Base-by-base conservation (phyloP, 208 protist species). In the Leptomonas seymouri region DNA sequence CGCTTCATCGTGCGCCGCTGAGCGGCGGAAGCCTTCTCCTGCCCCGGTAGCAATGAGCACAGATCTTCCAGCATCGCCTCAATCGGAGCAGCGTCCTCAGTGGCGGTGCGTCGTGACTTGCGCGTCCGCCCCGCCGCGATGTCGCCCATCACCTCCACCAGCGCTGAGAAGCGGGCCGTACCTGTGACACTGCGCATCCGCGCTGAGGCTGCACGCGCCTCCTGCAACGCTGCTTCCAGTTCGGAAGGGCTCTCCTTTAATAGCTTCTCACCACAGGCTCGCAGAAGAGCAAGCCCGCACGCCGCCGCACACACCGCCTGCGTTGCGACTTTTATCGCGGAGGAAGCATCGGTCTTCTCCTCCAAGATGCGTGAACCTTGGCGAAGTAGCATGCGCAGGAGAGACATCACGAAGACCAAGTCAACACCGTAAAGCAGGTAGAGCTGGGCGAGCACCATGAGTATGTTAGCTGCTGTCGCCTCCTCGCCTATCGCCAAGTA, bases 371-470 rank as follows among this genome's bases (percentile, higher is more conserved):
- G 55, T 39, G 71, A 50, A 25, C 71, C 79, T 23, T 66, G 71
- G 1, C 30, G 56, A 8, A 92, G 73, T 39, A 92, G 46, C 46
- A 59, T 83, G 41, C 76, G 54, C 25, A 93, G 64, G 36, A 94
- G 79, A 44, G 68, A 87, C 21, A 82, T 74, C 15, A 89, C 71
- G 7, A 93, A 78, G 18, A 80, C 42, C 14, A 82, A 61, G 44
- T 96, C 90, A 15, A 91, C 82, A 9, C 86, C 84, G 67, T 89
- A 81, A 0, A 95, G 63, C 16, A 91, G 60, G 55, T 95, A 95
- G 56, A 87, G 76, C 67, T 93, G 82, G 2, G 80, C 85, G 16
- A 95, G 73, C 42, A 93, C 55, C 85, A 90, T 89, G 27, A 84
- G 74, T 51, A 75, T 78, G 62, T 89, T 91, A 21, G 59, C 69